Evolutionary conservation across 2,329 filamentous ascomycete species (phyloP).

Genomic region (Claviceps africana): DNA sequence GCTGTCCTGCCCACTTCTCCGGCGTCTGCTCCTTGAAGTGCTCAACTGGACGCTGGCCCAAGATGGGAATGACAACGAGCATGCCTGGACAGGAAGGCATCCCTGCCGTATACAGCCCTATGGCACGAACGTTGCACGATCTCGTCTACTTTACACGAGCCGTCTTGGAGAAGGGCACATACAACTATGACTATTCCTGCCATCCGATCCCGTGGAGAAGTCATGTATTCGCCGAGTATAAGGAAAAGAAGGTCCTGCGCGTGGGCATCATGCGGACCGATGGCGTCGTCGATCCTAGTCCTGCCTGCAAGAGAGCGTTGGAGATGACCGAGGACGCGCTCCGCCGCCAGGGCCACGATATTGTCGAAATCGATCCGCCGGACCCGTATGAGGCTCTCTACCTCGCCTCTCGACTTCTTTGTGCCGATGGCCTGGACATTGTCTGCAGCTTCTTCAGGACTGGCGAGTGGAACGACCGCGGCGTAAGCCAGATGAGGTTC

Average conservation of each 20-base stretch:
- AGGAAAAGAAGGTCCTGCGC: conserved; percentile 47
- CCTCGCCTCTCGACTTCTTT: conserved; percentile 67
- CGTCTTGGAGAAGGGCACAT: conserved; percentile 69
- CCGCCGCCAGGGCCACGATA: conserved; percentile 57
- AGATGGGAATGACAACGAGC: conserved; percentile 66
- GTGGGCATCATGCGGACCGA: conserved; percentile 70
- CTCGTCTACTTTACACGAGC: conserved; percentile 70
- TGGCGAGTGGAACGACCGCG: conserved; percentile 68
- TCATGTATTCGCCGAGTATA: conserved; percentile 43
- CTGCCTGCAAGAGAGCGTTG: conserved; percentile 67
- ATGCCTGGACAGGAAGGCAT: conserved; percentile 91
- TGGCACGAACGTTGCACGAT: conserved; percentile 76
- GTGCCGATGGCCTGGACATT: conserved; percentile 69
- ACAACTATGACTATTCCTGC: conserved; percentile 76
- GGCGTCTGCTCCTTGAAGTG: conserved; percentile 80
- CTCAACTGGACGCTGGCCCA: conserved; percentile 82
- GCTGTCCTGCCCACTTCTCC: conserved; percentile 76
- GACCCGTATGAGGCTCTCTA: conserved; percentile 60
- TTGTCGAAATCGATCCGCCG: conserved; percentile 50
- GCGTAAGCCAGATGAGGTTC: conserved; percentile 59
- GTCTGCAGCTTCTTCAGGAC: conserved; percentile 63
- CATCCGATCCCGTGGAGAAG: conserved; percentile 72
- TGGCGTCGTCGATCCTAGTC: conserved; percentile 71
- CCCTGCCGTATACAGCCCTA: conserved; percentile 78
- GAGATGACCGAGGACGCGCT: conserved; percentile 58